phyloP scores from a whole-genome alignment of 2,329 filamentous ascomycete genomes.

The Tympanopsis confertula region DNA sequence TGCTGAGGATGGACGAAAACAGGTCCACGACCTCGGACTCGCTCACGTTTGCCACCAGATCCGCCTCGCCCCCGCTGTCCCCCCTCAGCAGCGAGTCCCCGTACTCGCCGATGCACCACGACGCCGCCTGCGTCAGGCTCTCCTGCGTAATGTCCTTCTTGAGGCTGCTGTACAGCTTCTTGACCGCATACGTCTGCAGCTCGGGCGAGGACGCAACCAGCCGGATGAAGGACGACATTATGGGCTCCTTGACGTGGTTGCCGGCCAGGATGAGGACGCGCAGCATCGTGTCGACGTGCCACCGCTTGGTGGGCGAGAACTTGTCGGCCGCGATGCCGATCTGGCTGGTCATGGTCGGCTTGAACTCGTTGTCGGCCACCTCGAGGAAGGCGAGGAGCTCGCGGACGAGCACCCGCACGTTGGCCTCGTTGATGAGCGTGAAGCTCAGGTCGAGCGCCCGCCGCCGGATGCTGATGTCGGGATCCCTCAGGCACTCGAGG shows the following conservation, averaged over 20 bases:
- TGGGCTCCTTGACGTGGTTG: conserved; percentile 96
- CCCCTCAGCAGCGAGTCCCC: conserved; percentile 81
- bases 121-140: conserved; percentile 79
- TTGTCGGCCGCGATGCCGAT: conserved; percentile 94
- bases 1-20: conserved; percentile 85
- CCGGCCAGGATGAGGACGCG: conserved; percentile 85
- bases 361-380: conserved; percentile 96
- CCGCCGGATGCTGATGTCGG: conserved; percentile 92
- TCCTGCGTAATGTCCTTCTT: conserved; percentile 98
- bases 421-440: conserved; percentile 92
- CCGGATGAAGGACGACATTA: conserved; percentile 89
- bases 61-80: conserved; percentile 87
- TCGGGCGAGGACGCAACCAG: conserved; percentile 90
- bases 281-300: conserved; percentile 97
- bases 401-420: conserved; percentile 83
- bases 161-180: conserved; percentile 81
- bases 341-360: conserved; percentile 94
- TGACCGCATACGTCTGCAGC: conserved; percentile 88
- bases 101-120: conserved; percentile 97
- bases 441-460: conserved; percentile 96
- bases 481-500: conserved; percentile 85
- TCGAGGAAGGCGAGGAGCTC: conserved; percentile 92
- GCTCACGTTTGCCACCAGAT: conserved; percentile 67
- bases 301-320: conserved; percentile 91
- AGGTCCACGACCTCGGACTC: conserved; percentile 86